Evolutionary conservation across 306 rosid genomes (phyloP).

Genomic region (Hippophae rhamnoides): DNA sequence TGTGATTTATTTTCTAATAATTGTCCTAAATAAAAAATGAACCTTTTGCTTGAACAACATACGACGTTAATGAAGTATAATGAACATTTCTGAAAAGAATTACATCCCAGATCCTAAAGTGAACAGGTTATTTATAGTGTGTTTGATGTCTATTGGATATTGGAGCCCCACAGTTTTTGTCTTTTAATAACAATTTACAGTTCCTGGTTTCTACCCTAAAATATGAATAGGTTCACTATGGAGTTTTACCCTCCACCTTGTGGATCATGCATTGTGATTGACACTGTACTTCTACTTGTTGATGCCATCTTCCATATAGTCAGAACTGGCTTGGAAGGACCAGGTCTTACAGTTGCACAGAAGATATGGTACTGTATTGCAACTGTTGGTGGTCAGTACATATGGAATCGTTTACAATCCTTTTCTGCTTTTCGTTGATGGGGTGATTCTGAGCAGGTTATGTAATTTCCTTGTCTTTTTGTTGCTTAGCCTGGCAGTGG

Average conservation of each 20-base stretch:
- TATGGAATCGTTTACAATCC: constrained; percentile 88
- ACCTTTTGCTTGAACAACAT: too few relatives aligned
- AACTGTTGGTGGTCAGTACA: constrained; percentile 88
- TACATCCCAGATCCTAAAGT: not conserved
- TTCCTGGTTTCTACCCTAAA: not conserved
- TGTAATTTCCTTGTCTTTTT: constrained; percentile 1
- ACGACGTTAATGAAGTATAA: not conserved
- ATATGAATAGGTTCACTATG: too few relatives aligned
- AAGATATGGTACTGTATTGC: constrained; percentile 91
- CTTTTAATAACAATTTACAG: not conserved
- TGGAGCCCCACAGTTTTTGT: not conserved
- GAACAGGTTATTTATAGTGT: not conserved
- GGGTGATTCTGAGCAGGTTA: constrained; percentile 99
- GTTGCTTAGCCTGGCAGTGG: constrained; percentile 5
- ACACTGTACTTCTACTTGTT: constrained; percentile 6
- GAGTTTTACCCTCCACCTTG: not conserved
- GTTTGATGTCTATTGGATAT: not conserved
- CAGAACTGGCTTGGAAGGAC: constrained; percentile 95
- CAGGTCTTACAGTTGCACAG: constrained; percentile 86
- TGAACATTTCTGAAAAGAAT: not conserved
- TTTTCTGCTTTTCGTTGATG: constrained; percentile 98
- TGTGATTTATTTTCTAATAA: too few relatives aligned
- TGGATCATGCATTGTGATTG: not conserved
- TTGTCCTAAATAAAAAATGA: too few relatives aligned
- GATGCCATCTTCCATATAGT: constrained; percentile 35